These are phyloP conservation scores for Penicillium waksmanii DNA, from an alignment of 495 filamentous ascomycete genomes.

Conservation along the genomic window DNA sequence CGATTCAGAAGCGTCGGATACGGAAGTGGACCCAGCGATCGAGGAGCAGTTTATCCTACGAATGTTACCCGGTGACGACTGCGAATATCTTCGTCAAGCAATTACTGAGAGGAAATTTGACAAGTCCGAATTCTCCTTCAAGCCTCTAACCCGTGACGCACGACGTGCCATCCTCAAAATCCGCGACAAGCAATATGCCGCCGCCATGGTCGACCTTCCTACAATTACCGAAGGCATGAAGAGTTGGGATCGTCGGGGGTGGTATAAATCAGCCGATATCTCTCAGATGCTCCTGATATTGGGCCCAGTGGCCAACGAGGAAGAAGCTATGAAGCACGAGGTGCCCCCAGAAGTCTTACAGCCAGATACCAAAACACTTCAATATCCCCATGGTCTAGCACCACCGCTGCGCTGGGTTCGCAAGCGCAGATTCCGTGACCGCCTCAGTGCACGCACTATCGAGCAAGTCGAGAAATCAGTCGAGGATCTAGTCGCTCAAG, in stretches of 20 bases:
- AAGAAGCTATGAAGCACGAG: slow-evolving; percentile 67
- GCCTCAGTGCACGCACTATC: slow-evolving; percentile 80
- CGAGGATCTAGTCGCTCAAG: slow-evolving; percentile 71
- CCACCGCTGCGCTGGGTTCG: slow-evolving; percentile 87
- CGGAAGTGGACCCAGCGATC: slow-evolving; percentile 81
- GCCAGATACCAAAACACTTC: slow-evolving; percentile 60
- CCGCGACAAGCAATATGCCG: slow-evolving; percentile 73
- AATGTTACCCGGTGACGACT: slow-evolving; percentile 82
- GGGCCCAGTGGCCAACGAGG: slow-evolving; percentile 68
- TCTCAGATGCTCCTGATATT: slow-evolving; percentile 93
- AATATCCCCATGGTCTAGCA: slow-evolving; percentile 91
- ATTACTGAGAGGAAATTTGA: slow-evolving; percentile 77
- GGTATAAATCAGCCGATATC: slow-evolving; percentile 93
- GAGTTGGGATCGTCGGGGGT: slow-evolving; percentile 87
- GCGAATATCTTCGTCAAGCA: slow-evolving; percentile 74
- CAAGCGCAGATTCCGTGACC: slow-evolving; percentile 78
- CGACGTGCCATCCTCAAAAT: slow-evolving; percentile 75
- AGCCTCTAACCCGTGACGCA: slow-evolving; percentile 74
- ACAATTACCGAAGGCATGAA: slow-evolving; percentile 95
- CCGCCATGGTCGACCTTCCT: slow-evolving; percentile 82
- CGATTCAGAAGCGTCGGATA: slow-evolving; percentile 94
- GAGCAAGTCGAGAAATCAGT: slow-evolving; percentile 87
- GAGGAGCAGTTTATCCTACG: slow-evolving; percentile 88
- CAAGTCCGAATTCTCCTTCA: slow-evolving; percentile 67
- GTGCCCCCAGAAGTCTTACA: slow-evolving; percentile 68